These are phyloP conservation scores for Claviceps lovelessii DNA, from an alignment of 2,329 filamentous ascomycete species.

Conservation along the genomic window DNA sequence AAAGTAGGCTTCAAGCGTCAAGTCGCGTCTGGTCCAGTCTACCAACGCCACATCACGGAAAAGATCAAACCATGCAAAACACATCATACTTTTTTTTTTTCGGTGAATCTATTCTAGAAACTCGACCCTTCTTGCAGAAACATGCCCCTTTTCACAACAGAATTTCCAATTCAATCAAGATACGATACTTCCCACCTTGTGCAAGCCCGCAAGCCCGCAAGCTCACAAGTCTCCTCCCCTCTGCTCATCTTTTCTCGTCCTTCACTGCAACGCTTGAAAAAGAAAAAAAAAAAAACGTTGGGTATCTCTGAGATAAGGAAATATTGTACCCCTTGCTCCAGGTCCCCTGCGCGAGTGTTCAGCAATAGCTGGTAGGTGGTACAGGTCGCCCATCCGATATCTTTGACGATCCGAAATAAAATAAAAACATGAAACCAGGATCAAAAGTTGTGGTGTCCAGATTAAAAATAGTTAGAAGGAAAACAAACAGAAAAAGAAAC, in stretches of 20 bases:
- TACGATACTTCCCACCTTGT: too few relatives aligned
- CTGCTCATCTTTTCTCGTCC: slow-evolving; percentile 4
- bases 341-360: slow-evolving; percentile 10
- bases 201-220: too few relatives aligned
- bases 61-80: too few relatives aligned
- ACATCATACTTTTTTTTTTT: too few relatives aligned
- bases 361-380: slow-evolving; percentile 18
- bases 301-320: slow-evolving; percentile 23
- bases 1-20: too few relatives aligned
- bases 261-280: slow-evolving; percentile 4
- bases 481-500: too few relatives aligned
- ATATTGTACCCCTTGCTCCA: slow-evolving; percentile 15
- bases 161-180: too few relatives aligned
- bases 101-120: not conserved
- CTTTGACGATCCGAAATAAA: not conserved
- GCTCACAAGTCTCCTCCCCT: not conserved
- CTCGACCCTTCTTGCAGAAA: not conserved
- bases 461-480: not conserved
- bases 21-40: too few relatives aligned
- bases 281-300: slow-evolving; percentile 10
- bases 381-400: slow-evolving; percentile 17
- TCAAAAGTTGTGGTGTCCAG: slow-evolving; percentile 3
- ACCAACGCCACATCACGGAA: too few relatives aligned
- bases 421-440: slow-evolving; percentile 10
- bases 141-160: not conserved